phyloP scores from a whole-genome alignment of 1,139 yeast species.

The Zygoascus hellenicus region DNA sequence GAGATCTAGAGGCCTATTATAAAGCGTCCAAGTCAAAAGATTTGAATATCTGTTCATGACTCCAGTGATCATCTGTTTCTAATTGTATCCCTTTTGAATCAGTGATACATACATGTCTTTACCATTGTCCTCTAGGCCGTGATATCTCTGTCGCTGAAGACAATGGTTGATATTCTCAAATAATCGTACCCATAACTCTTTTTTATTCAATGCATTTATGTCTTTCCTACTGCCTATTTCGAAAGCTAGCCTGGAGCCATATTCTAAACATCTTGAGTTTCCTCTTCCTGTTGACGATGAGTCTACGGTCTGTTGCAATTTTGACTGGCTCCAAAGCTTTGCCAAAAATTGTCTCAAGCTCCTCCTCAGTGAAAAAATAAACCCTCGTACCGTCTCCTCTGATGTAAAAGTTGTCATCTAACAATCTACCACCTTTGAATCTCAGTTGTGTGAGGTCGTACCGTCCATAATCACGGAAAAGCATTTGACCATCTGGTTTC shows the following conservation, averaged over 20 bases:
- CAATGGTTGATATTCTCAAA: neutral
- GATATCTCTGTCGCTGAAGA: neutral
- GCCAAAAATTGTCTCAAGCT: slow-evolving; percentile 69
- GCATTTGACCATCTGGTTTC: slow-evolving; percentile 87
- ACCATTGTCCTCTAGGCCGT: no score
- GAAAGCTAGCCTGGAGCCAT: slow-evolving; percentile 93
- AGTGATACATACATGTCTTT: no score
- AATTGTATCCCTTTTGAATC: no score
- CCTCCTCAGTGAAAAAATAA: slow-evolving; percentile 93
- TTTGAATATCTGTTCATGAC: no score
- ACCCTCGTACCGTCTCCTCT: slow-evolving; percentile 98
- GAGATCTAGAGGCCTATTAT: slow-evolving; percentile 40
- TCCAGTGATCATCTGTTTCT: no score
- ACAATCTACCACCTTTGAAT: slow-evolving; percentile 78
- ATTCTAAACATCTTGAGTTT: slow-evolving; percentile 92
- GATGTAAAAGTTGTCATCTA: slow-evolving; percentile 90
- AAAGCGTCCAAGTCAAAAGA: no score
- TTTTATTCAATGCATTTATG: neutral
- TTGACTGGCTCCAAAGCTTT: slow-evolving; percentile 57
- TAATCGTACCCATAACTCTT: neutral
- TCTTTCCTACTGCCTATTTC: slow-evolving; percentile 3
- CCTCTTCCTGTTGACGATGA: slow-evolving; percentile 86
- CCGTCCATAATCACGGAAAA: slow-evolving; percentile 92
- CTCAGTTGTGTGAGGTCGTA: slow-evolving; percentile 94
- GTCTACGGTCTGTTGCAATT: slow-evolving; percentile 85